Base-by-base conservation (phyloP, 352 stramenopile species). In the Bremia lactucae region DNA sequence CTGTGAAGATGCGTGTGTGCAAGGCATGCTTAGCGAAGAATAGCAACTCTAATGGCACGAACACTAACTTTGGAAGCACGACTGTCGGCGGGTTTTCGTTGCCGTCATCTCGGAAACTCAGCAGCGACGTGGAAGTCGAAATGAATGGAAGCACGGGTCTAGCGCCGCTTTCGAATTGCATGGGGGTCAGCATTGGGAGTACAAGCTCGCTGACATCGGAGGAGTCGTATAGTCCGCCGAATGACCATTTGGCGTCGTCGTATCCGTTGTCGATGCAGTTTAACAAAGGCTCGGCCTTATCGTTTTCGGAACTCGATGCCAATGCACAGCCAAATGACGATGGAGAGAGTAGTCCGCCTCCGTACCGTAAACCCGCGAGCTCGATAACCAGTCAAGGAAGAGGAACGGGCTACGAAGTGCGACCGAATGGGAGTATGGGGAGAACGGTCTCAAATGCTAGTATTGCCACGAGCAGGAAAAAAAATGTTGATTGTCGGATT, bases 21-120 rank as follows among this genome's bases (percentile, higher is more conserved):
- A 87, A 86, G 52, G 70, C 68, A 2, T 90, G 78, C 53, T 55
- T 90, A 18, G 65, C 68, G 14, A 89, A 85, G 42, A 68, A 69
- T 6, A 68, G 52, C 34, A 78, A 51, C 16, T 43, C 47, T 11
- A 62, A 37, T 6, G 46, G 37, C 24, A 50, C 13, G 23, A 6
- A 5, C 56, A 47, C 21, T 6, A 62, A 60, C 31, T 52, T 62
- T 36, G 52, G 42, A 36, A 50, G 31, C 16, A 50, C 57, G 5
- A 56, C 50, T 47, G 31, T 50, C 9, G 40, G 40, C 14, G 46
- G 47, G 14, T 59, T 52, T 24, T 42, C 52, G 2, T 59, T 52
- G 13, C 20, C 52, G 21, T 33, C 46, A 10, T 34, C 25, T 19
- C 39, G 45, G n/a, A 55, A 52, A 6, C 13, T 52, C 31, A 58